A percentile compares a stretch with the other conserved stretches of the same genome.
These are phyloP conservation scores for Ceratobasidium sp. DNA, from an alignment of 1,284 basidiomycete genomes.

Conservation along the genomic window DNA sequence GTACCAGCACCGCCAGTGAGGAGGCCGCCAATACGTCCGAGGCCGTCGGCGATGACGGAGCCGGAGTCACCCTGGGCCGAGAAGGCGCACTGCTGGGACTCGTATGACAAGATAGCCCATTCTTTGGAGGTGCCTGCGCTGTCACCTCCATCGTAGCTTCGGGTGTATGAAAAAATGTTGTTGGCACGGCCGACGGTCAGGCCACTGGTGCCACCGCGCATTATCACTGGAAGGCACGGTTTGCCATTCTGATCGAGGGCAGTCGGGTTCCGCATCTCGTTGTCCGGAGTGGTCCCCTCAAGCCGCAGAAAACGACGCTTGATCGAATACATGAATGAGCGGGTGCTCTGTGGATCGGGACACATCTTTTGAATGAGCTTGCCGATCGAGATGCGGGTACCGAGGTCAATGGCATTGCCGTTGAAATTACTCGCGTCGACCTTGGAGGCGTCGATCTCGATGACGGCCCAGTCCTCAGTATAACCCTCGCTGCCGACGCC, in stretches of 20 bases:
- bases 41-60: constrained; percentile 43
- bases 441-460: constrained; percentile 45
- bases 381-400: constrained; percentile 31
- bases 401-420: constrained; percentile 45
- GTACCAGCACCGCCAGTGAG: constrained; percentile 44
- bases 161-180: constrained; percentile 36
- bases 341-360: not conserved
- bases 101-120: constrained; percentile 31
- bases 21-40: constrained; percentile 42
- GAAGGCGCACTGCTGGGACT: constrained; percentile 40
- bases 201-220: constrained; percentile 44
- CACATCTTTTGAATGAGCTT: constrained; percentile 41
- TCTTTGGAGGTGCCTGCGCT: constrained; percentile 27
- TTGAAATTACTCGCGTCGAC: constrained; percentile 44
- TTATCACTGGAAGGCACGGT: constrained; percentile 41
- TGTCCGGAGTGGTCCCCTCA: constrained; percentile 44
- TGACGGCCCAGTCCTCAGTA: constrained; percentile 48
- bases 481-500: constrained; percentile 34
- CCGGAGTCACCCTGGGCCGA: constrained; percentile 46
- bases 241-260: constrained; percentile 34
- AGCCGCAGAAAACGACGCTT: constrained; percentile 43
- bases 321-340: constrained; percentile 44
- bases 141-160: constrained; percentile 27
- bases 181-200: constrained; percentile 45
- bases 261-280: constrained; percentile 45